Percentiles rank a stretch among this genome's conserved stretches.
phyloP scores from a whole-genome alignment of 352 stramenopile species.

The Phytophthora agathidicida region DNA sequence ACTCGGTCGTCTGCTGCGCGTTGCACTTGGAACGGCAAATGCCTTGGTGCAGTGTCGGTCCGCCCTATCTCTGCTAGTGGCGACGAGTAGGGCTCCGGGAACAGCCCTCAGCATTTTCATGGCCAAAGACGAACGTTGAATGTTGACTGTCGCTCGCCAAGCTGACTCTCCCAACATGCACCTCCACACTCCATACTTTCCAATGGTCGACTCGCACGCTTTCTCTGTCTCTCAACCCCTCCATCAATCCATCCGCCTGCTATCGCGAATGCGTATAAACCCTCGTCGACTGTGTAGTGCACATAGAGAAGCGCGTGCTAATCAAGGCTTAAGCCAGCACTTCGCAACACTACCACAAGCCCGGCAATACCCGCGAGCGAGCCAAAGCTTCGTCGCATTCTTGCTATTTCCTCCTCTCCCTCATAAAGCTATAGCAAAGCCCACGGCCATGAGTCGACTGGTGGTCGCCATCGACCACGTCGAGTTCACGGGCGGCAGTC shows the following conservation, averaged over 20 bases:
- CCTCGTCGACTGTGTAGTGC: not conserved
- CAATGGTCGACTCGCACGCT: no score
- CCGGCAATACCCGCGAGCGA: no score
- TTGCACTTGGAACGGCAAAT: conserved; percentile 10
- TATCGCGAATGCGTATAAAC: not conserved
- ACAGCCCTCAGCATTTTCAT: conserved; percentile 10
- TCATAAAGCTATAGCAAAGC: no score
- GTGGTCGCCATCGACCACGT: conserved; percentile 79
- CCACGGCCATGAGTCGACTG: conserved; percentile 69
- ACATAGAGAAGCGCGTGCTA: conserved; percentile 16
- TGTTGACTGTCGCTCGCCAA: conserved; percentile 10
- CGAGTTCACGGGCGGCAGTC: conserved; percentile 71
- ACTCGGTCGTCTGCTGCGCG: not conserved
- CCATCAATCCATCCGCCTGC: not conserved
- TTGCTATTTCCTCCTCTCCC: no score
- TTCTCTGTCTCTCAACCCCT: not conserved
- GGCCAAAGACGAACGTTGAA: conserved; percentile 3
- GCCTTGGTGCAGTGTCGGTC: not conserved
- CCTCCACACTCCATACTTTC: not conserved
- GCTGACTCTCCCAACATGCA: conserved; percentile 21
- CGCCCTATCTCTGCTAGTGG: conserved; percentile 20
- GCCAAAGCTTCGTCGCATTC: conserved; percentile 3
- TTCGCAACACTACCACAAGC: conserved; percentile 13
- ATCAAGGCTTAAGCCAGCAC: conserved; percentile 16
- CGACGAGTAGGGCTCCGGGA: conserved; percentile 6